Evolutionary conservation across 192 early-diverging fungal species (phyloP).

Genomic region (Podila horticola): DNA sequence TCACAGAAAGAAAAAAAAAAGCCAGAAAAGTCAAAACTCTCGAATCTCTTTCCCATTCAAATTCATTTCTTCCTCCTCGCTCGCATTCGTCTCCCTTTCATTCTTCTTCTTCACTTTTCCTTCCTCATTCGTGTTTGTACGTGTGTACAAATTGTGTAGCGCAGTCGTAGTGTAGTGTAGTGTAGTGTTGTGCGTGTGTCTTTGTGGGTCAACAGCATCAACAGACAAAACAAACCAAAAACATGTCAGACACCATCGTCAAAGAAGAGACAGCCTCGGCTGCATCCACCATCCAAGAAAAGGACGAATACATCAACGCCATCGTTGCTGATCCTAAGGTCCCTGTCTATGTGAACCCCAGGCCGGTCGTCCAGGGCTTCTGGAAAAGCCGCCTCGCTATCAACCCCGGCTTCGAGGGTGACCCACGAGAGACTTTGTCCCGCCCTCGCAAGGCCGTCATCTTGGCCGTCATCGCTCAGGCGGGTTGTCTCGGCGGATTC

Average conservation of each 20-base stretch:
- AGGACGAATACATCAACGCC: neutral
- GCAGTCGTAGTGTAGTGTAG: too few species aligned
- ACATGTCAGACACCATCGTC: neutral
- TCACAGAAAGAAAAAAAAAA: too few species aligned
- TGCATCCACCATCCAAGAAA: neutral
- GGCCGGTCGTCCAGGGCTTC: slow-evolving; percentile 9
- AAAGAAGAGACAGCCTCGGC: neutral
- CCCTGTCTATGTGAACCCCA: neutral
- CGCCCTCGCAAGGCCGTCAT: slow-evolving; percentile 30
- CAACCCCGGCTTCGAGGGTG: slow-evolving; percentile 23
- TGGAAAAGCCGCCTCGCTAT: slow-evolving; percentile 28
- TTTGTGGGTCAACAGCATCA: too few species aligned
- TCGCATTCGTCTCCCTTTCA: neutral
- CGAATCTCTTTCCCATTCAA: neutral
- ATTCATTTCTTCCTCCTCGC: neutral
- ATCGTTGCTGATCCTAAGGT: neutral
- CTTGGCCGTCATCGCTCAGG: slow-evolving; percentile 31
- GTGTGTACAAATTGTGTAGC: too few species aligned
- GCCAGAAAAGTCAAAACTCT: neutral
- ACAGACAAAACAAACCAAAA: neutral
- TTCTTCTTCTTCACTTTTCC: neutral
- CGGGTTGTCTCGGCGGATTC: slow-evolving; percentile 44
- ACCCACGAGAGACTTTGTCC: slow-evolving; percentile 29
- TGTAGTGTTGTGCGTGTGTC: too few species aligned
- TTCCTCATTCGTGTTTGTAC: neutral